Base-by-base conservation (phyloP, 257 asterid species). In the Eucommia ulmoides region DNA sequence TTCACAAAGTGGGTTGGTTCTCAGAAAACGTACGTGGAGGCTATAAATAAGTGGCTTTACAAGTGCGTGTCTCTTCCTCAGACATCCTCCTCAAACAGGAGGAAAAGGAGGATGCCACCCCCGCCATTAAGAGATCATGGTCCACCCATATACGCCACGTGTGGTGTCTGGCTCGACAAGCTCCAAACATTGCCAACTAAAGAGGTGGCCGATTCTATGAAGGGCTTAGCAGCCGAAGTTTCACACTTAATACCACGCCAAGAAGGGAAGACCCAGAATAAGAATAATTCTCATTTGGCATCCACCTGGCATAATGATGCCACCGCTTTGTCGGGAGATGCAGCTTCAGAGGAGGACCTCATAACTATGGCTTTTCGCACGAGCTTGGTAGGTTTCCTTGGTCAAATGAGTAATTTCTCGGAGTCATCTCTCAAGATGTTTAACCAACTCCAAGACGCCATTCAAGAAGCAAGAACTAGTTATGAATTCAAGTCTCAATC, bases 101-200 rank as follows among this genome's bases (percentile, higher is more conserved):
- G 88, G 61, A 79, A 77, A 64, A 79, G 75, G 45, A 71, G 80
- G 60, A 41, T 8, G 46, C 74, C 47, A 17, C 79, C 72, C 25
- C 86, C 79, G 2, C 78, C 80, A 11, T 60, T 77, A 24, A 63
- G 87, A 25, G 41, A 80, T 67, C 24, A 4, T 20, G 99, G 96
- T n/a, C 99, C 99, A 0, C 98, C 98, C n/a, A 81, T 86, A 53
- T 86, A 83, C 64, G 74, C 70, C 64, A 70, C 83, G 35, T 86
- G 96, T 17, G 88, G 77, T 7, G 62, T 75, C 49, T 91, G 99
- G 99, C 22, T 81, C 70, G 86, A 81, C 38, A 71, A 67, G 77
- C 64, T 86, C 11, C 56, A 72, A 0, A 54, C 55, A 11, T 64
- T 86, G 58, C 95, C 94, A 8, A 49, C 75, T 2, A 70, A 83